Base-by-base conservation (phyloP, 2,329 filamentous ascomycete genomes). In the Penicillium oxalicum region DNA sequence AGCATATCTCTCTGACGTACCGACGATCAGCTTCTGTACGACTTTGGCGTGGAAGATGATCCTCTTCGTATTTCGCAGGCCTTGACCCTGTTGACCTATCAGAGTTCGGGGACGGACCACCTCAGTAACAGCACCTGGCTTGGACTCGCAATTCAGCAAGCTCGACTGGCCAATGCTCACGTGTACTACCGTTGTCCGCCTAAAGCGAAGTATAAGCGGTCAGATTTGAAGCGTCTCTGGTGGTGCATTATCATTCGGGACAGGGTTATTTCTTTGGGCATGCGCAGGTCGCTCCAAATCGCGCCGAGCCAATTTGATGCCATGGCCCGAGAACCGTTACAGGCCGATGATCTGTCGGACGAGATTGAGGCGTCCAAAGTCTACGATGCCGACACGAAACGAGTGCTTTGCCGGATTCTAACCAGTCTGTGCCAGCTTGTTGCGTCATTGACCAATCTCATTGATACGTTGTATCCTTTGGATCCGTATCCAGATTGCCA, bases 201-300 rank as follows among this genome's bases (percentile, higher is more conserved):
- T 18, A 25, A 25, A 35, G 40, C 28, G 11, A 34, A 25, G 34
- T 43, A 43, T 7, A 43, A 43, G 12, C 18, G 40, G 9, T 43
- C 40, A 2, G 40, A 43, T 2, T 29, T 43, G 9, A 43, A 43
- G 29, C 40, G 40, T 9, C 24, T 43, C 2, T 43, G 40, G 40
- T 43, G 40, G 40, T 43, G 29, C 26, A 29, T 43, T 9, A 34
- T 43, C 3, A 43, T 43, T 33, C 40, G 40, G 25, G 40, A 43
- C 5, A 33, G 40, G 40, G n/a, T 43, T 11, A 4, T 43, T 24
- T 26, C 40, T 11, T 33, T 43, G 13, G 40, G 40, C 40, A 43
- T 35, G 40, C 40, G 40, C 24, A 9, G 40, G 11, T 29, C 40
- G 18, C 29, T 43, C 29, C 40, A 43, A 18, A 43, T 43, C 6